Evolutionary conservation across 768 basidiomycete species (phyloP).

Genomic region (Rickenella mellea): DNA sequence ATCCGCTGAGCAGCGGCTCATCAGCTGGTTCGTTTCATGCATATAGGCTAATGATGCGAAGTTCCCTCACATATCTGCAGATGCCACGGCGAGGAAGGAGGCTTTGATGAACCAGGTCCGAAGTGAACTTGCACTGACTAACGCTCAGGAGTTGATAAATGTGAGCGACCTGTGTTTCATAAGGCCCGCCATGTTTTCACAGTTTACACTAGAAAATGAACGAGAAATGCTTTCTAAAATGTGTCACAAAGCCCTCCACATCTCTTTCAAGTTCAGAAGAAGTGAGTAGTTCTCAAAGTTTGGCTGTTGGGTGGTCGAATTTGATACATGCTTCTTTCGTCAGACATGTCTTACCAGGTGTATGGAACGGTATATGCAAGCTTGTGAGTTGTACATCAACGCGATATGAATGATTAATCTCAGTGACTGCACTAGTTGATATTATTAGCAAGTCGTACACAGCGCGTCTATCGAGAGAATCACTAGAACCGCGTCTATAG

Average conservation of each 20-base stretch:
- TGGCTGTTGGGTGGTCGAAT: background rate
- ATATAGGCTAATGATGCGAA: too few species aligned
- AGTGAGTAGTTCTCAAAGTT: conserved; percentile 27
- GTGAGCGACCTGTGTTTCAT: conserved; percentile 26
- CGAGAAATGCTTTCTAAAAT: conserved; percentile 71
- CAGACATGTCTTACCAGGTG: conserved; percentile 72
- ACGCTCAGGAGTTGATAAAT: conserved; percentile 76
- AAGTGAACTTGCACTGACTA: conserved; percentile 60
- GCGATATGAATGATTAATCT: background rate
- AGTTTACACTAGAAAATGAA: conserved; percentile 50
- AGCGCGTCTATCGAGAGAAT: conserved; percentile 46
- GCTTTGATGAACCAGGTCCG: conserved; percentile 53
- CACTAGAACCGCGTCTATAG: too few species aligned
- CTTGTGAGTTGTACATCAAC: conserved; percentile 44
- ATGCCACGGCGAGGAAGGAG: conserved; percentile 33
- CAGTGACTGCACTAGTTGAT: conserved; percentile 41
- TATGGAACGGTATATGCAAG: conserved; percentile 77
- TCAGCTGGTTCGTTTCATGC: too few species aligned
- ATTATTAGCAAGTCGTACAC: conserved; percentile 67
- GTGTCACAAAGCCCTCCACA: conserved; percentile 64
- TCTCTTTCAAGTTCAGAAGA: conserved; percentile 65
- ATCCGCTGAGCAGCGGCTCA: too few species aligned
- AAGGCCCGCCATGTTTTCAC: background rate
- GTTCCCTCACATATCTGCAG: too few species aligned
- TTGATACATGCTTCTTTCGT: background rate